Conservation (phyloP, 352 stramenopile genomes). For the Phytophthora crassamura region DNA sequence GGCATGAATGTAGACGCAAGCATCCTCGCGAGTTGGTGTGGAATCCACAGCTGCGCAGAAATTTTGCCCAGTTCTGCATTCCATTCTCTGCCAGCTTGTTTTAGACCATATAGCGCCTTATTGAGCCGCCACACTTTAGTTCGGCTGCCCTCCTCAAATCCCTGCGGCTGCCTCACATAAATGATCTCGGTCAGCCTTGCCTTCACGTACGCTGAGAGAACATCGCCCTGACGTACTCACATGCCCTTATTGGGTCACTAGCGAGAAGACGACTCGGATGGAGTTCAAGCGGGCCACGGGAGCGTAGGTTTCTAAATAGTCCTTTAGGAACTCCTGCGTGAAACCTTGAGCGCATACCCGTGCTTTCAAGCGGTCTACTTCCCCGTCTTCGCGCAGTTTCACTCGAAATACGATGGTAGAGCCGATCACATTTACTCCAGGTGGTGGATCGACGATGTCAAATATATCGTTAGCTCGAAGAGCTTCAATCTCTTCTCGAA, state of each 20-base stretch:
- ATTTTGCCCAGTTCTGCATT: conserved; percentile 1
- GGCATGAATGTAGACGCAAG: background rate
- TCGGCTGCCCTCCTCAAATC: conserved; percentile 11
- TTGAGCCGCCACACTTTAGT: conserved; percentile 7
- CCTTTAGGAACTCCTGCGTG: conserved; percentile 1
- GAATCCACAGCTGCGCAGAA: background rate
- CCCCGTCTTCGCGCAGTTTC: background rate
- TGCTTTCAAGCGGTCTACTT: conserved; percentile 4
- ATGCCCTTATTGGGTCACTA: conserved; percentile 2
- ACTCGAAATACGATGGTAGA: conserved; percentile 9
- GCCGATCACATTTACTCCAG: background rate
- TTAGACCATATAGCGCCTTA: conserved; percentile 8
- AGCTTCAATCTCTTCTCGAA: conserved; percentile 6
- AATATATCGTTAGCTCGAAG: conserved; percentile 10
- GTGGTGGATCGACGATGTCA: conserved; percentile 10
- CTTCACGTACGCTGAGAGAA: conserved; percentile 6
- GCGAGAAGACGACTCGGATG: conserved; percentile 9
- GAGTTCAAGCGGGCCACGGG: background rate
- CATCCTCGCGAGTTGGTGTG: background rate
- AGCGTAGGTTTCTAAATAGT: conserved; percentile 13
- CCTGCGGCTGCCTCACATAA: conserved; percentile 4
- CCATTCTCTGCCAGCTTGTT: conserved; percentile 9
- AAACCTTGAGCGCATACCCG: conserved; percentile 7
- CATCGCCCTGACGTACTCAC: background rate
- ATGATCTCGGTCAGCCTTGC: background rate